Evolutionary conservation across 2,329 filamentous ascomycete species (phyloP).

Genomic region (Aspergillus udagawae): DNA sequence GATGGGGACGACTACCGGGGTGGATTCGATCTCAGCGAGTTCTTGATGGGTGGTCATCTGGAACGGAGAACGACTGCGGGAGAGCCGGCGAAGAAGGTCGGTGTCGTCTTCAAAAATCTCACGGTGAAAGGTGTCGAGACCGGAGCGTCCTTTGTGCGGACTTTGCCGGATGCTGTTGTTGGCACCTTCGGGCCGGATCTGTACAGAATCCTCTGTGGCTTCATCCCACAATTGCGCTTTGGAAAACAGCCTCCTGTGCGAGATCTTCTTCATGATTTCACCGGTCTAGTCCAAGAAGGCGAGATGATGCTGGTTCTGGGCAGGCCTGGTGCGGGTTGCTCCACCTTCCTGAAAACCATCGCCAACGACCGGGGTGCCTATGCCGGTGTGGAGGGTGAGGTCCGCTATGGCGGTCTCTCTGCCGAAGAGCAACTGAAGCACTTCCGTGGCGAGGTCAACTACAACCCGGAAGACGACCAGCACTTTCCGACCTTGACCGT

Average conservation of each 20-base stretch:
- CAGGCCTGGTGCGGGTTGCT: constrained; percentile 69
- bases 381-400: constrained; percentile 63
- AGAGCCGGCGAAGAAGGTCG: constrained; percentile 69
- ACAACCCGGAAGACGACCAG: constrained; percentile 72
- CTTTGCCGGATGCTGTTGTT: constrained; percentile 67
- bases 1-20: constrained; percentile 16
- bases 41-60: constrained; percentile 70
- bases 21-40: constrained; percentile 65
- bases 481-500: constrained; percentile 73
- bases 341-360: constrained; percentile 72
- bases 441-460: constrained; percentile 72
- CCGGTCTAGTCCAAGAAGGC: constrained; percentile 61
- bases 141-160: constrained; percentile 65
- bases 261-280: constrained; percentile 63
- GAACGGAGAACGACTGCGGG: constrained; percentile 65
- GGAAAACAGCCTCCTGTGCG: constrained; percentile 48
- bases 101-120: constrained; percentile 71
- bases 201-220: constrained; percentile 58
- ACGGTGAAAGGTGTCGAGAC: constrained; percentile 69
- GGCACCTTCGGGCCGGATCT: constrained; percentile 79
- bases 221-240: constrained; percentile 49
- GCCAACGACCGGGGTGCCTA: constrained; percentile 66
- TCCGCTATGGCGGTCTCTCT: constrained; percentile 68
- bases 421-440: constrained; percentile 63
- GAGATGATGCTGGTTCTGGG: constrained; percentile 73